Conservation (phyloP, 1,284 basidiomycete species). For the Malassezia nana region DNA sequence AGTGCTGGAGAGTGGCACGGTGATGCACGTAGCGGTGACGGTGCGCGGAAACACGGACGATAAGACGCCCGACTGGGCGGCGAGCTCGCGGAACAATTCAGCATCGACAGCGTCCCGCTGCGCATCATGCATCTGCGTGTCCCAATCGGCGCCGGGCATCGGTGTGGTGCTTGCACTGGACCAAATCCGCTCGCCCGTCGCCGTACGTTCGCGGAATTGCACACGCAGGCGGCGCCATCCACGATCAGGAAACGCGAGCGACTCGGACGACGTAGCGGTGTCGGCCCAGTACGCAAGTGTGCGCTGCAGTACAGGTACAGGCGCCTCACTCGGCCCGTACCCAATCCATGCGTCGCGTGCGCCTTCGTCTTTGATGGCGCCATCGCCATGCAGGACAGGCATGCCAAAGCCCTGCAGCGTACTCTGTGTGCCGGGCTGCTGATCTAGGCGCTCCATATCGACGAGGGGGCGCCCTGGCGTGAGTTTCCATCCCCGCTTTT, state of each 20-base stretch:
- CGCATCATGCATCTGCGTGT: conserved; percentile 27
- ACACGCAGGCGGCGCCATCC: conserved; percentile 24
- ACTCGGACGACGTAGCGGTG: not conserved
- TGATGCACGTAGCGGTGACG: conserved; percentile 18
- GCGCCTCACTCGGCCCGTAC: conserved; percentile 32
- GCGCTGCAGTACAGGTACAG: conserved; percentile 19
- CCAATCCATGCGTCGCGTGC: conserved; percentile 42
- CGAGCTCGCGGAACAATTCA: conserved; percentile 28
- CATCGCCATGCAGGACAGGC: conserved; percentile 29
- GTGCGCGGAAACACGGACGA: conserved; percentile 22
- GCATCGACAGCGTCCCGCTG: conserved; percentile 30
- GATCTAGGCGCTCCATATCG: conserved; percentile 31
- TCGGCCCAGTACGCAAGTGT: conserved; percentile 37
- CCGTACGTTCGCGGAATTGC: conserved; percentile 7
- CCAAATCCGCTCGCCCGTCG: conserved; percentile 15
- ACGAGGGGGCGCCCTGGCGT: conserved; percentile 32
- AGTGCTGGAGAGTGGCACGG: conserved; percentile 10
- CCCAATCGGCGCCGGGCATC: conserved; percentile 11
- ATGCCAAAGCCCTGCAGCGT: conserved; percentile 28
- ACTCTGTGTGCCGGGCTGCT: not conserved
- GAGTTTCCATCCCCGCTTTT: conserved; percentile 30
- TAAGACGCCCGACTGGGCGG: conserved; percentile 23
- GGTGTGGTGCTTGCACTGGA: conserved; percentile 10
- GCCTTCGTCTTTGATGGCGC: conserved; percentile 32
- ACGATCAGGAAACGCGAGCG: conserved; percentile 31